These are phyloP conservation scores for Beauveria scarabaeidicola DNA, from an alignment of 2,329 filamentous ascomycete species.

Conservation along the genomic window DNA sequence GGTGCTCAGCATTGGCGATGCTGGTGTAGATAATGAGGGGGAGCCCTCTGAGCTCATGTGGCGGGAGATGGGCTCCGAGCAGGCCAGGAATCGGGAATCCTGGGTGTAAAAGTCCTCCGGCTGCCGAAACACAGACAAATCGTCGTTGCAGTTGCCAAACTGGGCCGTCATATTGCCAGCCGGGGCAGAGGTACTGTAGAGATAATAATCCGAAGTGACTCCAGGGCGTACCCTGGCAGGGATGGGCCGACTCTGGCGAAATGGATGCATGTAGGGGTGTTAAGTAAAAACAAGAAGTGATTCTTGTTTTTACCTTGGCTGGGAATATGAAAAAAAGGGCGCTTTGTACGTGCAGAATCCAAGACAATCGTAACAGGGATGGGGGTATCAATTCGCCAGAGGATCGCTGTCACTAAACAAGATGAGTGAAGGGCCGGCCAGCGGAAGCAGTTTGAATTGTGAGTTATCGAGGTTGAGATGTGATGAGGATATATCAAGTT, in stretches of 20 bases:
- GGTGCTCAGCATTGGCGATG: conserved; percentile 18
- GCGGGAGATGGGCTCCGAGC: conserved; percentile 18
- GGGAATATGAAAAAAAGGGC: background rate
- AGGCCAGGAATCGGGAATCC: conserved; percentile 6
- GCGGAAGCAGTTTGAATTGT: background rate
- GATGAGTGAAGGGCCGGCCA: conserved; percentile 1
- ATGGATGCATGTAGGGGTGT: conserved; percentile 5
- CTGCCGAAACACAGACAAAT: background rate
- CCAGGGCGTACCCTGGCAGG: background rate
- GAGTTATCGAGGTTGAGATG: background rate
- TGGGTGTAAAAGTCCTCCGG: background rate
- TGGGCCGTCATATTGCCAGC: conserved; percentile 3
- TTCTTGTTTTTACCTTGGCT: background rate
- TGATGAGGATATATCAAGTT: background rate
- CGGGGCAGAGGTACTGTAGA: conserved; percentile 6
- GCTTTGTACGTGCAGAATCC: background rate
- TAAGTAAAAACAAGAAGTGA: conserved; percentile 1
- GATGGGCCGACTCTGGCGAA: conserved; percentile 8
- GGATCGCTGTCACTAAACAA: background rate
- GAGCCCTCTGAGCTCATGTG: conserved; percentile 24
- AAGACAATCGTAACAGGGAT: background rate
- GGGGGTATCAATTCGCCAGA: background rate
- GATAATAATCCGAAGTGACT: background rate
- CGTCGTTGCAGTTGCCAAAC: background rate
- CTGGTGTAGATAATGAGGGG: conserved; percentile 18